phyloP scores from a whole-genome alignment of 495 filamentous ascomycete species.

The Bombardia bombarda region DNA sequence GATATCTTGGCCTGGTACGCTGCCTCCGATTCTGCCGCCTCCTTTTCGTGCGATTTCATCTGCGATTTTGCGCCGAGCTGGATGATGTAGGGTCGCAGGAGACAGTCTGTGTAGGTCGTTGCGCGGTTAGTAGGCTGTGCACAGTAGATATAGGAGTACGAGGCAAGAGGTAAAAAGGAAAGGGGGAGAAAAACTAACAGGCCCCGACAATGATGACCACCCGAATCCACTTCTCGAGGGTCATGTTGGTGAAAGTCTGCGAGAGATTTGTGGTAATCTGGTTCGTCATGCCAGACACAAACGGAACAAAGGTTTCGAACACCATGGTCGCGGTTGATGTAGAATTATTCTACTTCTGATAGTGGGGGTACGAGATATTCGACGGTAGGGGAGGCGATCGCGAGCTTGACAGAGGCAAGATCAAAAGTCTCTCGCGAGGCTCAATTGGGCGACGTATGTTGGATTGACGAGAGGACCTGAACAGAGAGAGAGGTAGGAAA shows the following conservation, averaged over 20 bases:
- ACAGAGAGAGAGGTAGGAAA: too few relatives aligned
- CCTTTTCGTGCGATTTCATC: conserved; percentile 37
- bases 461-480: too few relatives aligned
- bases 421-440: too few relatives aligned
- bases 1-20: conserved; percentile 29
- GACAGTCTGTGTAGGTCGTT: conserved; percentile 37
- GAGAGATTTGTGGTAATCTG: too few relatives aligned
- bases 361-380: too few relatives aligned
- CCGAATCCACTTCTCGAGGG: conserved; percentile 50
- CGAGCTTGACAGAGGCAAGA: too few relatives aligned
- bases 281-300: too few relatives aligned
- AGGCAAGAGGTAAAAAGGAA: background rate
- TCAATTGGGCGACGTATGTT: too few relatives aligned
- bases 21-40: conserved; percentile 21
- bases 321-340: too few relatives aligned
- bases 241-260: conserved; percentile 50
- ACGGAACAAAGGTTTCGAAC: too few relatives aligned
- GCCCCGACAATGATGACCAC: conserved; percentile 49
- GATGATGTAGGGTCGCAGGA: conserved; percentile 59
- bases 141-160: background rate
- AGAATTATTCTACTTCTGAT: too few relatives aligned
- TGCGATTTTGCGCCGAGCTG: conserved; percentile 37
- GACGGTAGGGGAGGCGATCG: too few relatives aligned
- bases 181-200: conserved; percentile 10
- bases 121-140: background rate